Conservation (phyloP, 2,329 filamentous ascomycete species). For the Scopulariopsis brevicaulis region DNA sequence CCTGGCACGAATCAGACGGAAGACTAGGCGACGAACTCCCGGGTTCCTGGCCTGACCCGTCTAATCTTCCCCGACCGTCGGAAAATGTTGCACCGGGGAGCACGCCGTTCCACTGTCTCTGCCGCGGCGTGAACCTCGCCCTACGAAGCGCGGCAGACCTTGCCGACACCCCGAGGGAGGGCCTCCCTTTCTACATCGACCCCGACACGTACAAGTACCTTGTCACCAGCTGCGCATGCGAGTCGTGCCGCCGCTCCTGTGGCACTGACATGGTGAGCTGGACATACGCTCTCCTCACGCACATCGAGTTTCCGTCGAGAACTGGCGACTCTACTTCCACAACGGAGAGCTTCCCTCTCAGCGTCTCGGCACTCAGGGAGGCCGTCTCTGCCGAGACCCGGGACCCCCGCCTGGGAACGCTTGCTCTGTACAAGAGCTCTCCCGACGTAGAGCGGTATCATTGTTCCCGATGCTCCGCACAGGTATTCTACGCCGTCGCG, state of each 20-base stretch:
- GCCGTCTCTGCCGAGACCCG: slow-evolving; percentile 16
- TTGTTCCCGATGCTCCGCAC: slow-evolving; percentile 33
- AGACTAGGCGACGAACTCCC: slow-evolving; percentile 16
- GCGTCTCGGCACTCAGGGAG: slow-evolving; percentile 16
- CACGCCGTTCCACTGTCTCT: slow-evolving; percentile 30
- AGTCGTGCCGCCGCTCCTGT: slow-evolving; percentile 30
- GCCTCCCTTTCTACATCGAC: slow-evolving; percentile 30
- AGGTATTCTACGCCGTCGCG: slow-evolving; percentile 30
- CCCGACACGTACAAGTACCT: slow-evolving; percentile 26
- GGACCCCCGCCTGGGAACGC: slow-evolving; percentile 27
- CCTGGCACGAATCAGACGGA: background rate
- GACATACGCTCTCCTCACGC: slow-evolving; percentile 26
- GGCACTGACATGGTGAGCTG: slow-evolving; percentile 32
- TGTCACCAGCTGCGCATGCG: slow-evolving; percentile 29
- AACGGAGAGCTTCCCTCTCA: slow-evolving; percentile 6
- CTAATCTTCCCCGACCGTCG: slow-evolving; percentile 6
- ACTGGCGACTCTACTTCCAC: background rate
- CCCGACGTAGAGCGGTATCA: slow-evolving; percentile 33
- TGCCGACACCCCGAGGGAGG: slow-evolving; percentile 9
- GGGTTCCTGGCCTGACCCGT: slow-evolving; percentile 16
- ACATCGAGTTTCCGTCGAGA: slow-evolving; percentile 20
- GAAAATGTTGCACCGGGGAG: slow-evolving; percentile 10
- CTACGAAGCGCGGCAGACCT: slow-evolving; percentile 19
- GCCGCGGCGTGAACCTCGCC: slow-evolving; percentile 30
- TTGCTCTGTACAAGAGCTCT: slow-evolving; percentile 30